Percentiles rank a stretch among this genome's conserved stretches.
Conservation (phyloP, 176 grass and related monocot species). For the Zizania latifolia region DNA sequence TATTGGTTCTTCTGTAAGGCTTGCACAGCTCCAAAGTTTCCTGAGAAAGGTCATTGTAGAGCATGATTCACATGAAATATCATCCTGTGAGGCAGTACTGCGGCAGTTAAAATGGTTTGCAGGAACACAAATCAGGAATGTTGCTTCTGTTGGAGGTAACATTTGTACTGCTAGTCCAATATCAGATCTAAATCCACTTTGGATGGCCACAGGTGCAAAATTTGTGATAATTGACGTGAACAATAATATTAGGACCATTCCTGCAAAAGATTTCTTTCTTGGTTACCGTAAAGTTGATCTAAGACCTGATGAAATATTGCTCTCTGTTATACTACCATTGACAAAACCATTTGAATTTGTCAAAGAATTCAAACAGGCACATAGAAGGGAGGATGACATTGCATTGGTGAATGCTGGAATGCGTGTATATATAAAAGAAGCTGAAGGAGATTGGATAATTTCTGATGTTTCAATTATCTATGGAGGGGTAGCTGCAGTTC, state of each 20-base stretch:
- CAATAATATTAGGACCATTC: slow-evolving; percentile 55
- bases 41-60: slow-evolving; percentile 58
- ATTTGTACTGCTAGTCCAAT: slow-evolving; percentile 99
- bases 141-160: slow-evolving; percentile 95
- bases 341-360: slow-evolving; percentile 80
- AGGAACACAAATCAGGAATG: slow-evolving; percentile 91
- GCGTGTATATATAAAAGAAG: slow-evolving; percentile 54
- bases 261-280: slow-evolving; percentile 83
- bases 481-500: slow-evolving; percentile 76
- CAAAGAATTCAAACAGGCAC: slow-evolving; percentile 96
- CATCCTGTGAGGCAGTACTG: slow-evolving; percentile 74
- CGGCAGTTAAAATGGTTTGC: slow-evolving; percentile 96
- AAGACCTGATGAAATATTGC: slow-evolving; percentile 63
- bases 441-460: slow-evolving; percentile 48
- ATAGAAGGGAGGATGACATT: slow-evolving; percentile 98
- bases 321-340: slow-evolving; percentile 82
- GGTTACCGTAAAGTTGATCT: slow-evolving; percentile 90
- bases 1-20: slow-evolving; percentile 84
- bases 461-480: slow-evolving; percentile 75
- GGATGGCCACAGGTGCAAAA: slow-evolving; percentile 75
- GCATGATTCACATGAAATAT: slow-evolving; percentile 43
- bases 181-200: slow-evolving; percentile 96
- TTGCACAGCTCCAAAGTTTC: slow-evolving; percentile 63
- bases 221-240: slow-evolving; percentile 67
- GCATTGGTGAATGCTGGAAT: slow-evolving; percentile 95